Evolutionary conservation across 768 basidiomycete genomes (phyloP).

Genomic region (Astraeus odoratus): DNA sequence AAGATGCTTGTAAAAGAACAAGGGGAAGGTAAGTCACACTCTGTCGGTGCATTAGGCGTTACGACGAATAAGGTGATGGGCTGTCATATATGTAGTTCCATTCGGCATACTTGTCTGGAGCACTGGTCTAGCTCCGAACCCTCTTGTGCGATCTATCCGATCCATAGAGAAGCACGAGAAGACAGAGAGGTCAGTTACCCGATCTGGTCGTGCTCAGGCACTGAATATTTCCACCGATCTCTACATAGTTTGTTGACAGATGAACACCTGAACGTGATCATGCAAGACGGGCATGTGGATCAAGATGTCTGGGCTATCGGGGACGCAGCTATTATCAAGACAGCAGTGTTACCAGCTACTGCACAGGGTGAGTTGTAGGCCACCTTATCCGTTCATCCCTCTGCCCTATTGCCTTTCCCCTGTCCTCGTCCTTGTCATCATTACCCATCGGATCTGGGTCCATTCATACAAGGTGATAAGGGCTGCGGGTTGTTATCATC

Average conservation of each 20-base stretch:
- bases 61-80: background rate
- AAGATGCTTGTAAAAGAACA: slow-evolving; percentile 65
- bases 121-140: slow-evolving; percentile 80
- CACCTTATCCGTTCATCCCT: slow-evolving; percentile 8
- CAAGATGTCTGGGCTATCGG: slow-evolving; percentile 78
- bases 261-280: slow-evolving; percentile 55
- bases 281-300: slow-evolving; percentile 45
- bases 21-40: slow-evolving; percentile 48
- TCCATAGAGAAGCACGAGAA: slow-evolving; percentile 56
- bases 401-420: slow-evolving; percentile 3
- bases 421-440: background rate
- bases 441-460: too few species aligned
- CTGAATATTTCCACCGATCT: background rate
- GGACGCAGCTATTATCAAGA: slow-evolving; percentile 60
- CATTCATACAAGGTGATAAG: background rate
- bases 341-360: slow-evolving; percentile 65
- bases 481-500: slow-evolving; percentile 12
- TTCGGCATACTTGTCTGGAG: slow-evolving; percentile 86
- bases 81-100: slow-evolving; percentile 40
- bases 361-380: slow-evolving; percentile 54
- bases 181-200: slow-evolving; percentile 40
- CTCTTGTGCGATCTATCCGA: slow-evolving; percentile 56
- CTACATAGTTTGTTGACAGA: slow-evolving; percentile 42
- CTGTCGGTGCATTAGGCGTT: slow-evolving; percentile 4
- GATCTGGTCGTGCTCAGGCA: slow-evolving; percentile 19